Evolutionary conservation across 345 rosid species (phyloP), one percentile per base, ranked within the genome.

Genomic region (Stellera chamaejasme): DNA sequence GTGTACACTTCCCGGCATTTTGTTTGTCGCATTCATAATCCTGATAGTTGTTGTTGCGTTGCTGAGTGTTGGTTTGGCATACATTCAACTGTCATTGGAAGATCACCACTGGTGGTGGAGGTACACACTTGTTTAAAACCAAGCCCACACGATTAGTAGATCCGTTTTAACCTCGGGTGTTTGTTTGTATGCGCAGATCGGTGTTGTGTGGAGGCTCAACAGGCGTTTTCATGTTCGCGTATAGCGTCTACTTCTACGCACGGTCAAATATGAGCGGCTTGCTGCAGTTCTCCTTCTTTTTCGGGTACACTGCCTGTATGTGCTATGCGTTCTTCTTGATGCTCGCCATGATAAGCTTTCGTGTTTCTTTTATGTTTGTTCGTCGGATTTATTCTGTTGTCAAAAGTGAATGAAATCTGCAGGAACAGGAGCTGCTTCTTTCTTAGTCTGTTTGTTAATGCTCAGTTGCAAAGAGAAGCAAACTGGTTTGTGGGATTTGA

Each of bases 21-120:
- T 91, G 75, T 68, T 85, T 56, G 62, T 72, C 48, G 77, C 80
- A 16, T 79, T 82, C 64, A 39, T 76, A 64, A 69, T 88, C 64
- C 81, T 88, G 43, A 28, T 80, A 60, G 45, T 85, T 64, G 73
- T 88, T 66, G 79, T 81, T 16, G 76, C 78, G 25, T 69, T 79
- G 26, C 64, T 88, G 47, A 74, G 88, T 57, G 57, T 85, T 48
- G 82, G 85, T 68, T 75, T 91, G 83, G 85, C 92, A 13, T 80
- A 77, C 68, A 72, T 87, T 70, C 96, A 88, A 66, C 87, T 88
- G 23, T 82, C 95, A 5, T 69, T 78, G 48, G 96, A 88, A 69
- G 90, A 91, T 72, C 96, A 82, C 62, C 69, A 79, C 63, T 91
- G 96, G 96, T 91, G 95, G 98, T 88, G 98, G 98, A 88, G 95